phyloP scores from a whole-genome alignment of 495 filamentous ascomycete genomes.

The Neurospora sp. region DNA sequence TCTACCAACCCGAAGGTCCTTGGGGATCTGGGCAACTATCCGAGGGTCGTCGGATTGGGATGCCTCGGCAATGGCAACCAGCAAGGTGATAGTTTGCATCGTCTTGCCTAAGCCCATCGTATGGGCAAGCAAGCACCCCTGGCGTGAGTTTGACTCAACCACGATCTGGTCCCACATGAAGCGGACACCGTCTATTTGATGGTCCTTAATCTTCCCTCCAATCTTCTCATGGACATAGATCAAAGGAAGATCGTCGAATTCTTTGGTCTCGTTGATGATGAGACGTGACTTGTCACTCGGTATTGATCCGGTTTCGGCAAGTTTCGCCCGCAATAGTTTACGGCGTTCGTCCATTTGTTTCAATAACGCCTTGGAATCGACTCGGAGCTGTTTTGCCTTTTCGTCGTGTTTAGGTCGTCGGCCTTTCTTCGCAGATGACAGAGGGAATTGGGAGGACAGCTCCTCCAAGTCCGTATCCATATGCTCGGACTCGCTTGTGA shows the following conservation, averaged over 20 bases:
- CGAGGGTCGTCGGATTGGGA: slow-evolving; percentile 44
- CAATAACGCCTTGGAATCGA: slow-evolving; percentile 32
- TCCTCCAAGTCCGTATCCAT: not conserved
- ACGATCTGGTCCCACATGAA: slow-evolving; percentile 88
- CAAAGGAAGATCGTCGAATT: slow-evolving; percentile 38
- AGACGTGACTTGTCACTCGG: slow-evolving; percentile 39
- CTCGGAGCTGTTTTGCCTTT: slow-evolving; percentile 36
- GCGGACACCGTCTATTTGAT: slow-evolving; percentile 59
- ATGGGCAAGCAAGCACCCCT: slow-evolving; percentile 81
- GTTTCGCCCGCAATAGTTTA: slow-evolving; percentile 32
- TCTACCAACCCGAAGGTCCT: slow-evolving; percentile 46
- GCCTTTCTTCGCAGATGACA: slow-evolving; percentile 27
- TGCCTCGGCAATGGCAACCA: slow-evolving; percentile 62
- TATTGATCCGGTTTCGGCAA: slow-evolving; percentile 28
- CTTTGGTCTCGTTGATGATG: slow-evolving; percentile 62
- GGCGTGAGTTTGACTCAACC: slow-evolving; percentile 33
- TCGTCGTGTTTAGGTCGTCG: slow-evolving; percentile 39
- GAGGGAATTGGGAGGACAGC: slow-evolving; percentile 3
- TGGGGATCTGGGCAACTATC: slow-evolving; percentile 57
- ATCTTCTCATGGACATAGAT: slow-evolving; percentile 42
- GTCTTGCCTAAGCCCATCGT: slow-evolving; percentile 95
- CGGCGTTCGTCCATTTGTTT: slow-evolving; percentile 40
- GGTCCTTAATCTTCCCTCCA: slow-evolving; percentile 39
- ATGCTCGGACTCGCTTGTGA: slow-evolving; percentile 2
- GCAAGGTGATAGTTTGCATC: slow-evolving; percentile 75